Base-by-base conservation (phyloP, 495 filamentous ascomycete species). In the Xylaria palmicola region DNA sequence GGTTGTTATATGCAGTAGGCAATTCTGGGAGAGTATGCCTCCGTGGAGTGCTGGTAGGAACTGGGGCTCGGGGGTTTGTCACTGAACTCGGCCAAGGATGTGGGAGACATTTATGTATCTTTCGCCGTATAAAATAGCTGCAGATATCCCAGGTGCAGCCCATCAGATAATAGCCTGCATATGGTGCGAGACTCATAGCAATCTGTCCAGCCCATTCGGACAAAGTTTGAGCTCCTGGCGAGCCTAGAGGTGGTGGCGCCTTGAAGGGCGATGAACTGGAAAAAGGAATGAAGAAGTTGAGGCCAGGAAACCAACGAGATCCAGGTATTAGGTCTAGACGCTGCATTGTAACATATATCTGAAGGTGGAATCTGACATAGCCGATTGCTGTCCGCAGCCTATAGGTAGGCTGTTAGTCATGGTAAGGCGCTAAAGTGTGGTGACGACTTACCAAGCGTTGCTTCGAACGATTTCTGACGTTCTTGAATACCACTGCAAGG, bases 231-330 rank as follows among this genome's bases (percentile, higher is more conserved):
- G 60, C 48, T 22, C 62, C 52, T 10, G 73, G 57, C 0, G 70
- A 65, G 29, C 64, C 61, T 1, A 70, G 70, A 4, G 72, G 58
- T 0, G 70, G 69, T 6, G 77, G 77, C 3, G 79, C 52, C 2
- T 60, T 53, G 37, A 85, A 74, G 2, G 78, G 81, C 2, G 82
- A 84, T 3, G 68, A 41, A 45, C 65, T 65, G 24, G 76, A 74
- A 26, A 83, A 84, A 0, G 80, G 81, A 36, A 84, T 68, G 53
- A 83, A 81, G 32, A 79, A 84, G 15, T 59, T 64, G 30, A 68
- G 68, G 43, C 65, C 70, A 0, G 82, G 82, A 15, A 85, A 57
- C 45, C 63, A 68, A 6, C 63, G 64, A 17, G 68, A 66, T 10
- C 68, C 61, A 4, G 78, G 65, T 41, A 80, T 68, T 12, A 85